Evolutionary conservation across 2,329 filamentous ascomycete species (phyloP).

Genomic region (Ilyonectria robusta): DNA sequence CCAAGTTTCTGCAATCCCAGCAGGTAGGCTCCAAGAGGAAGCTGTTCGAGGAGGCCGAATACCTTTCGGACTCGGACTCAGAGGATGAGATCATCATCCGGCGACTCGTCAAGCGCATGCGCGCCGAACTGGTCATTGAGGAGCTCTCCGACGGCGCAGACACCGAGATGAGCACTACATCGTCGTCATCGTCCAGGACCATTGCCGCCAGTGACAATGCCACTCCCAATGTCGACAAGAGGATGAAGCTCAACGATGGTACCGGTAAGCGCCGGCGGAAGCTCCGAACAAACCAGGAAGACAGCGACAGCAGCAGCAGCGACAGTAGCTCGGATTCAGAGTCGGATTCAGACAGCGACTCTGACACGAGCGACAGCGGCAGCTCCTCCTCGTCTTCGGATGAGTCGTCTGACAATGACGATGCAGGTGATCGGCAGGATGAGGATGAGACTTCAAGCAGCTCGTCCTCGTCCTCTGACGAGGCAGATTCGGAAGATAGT

Average conservation of each 20-base stretch:
- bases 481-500: slow-evolving; percentile 52
- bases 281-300: slow-evolving; percentile 62
- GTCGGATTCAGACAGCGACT: slow-evolving; percentile 53
- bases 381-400: slow-evolving; percentile 55
- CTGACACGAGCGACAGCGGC: slow-evolving; percentile 54
- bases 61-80: slow-evolving; percentile 61
- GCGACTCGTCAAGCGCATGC: slow-evolving; percentile 74
- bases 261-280: slow-evolving; percentile 67
- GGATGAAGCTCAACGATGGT: slow-evolving; percentile 61
- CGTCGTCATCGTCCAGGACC: slow-evolving; percentile 50
- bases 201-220: slow-evolving; percentile 47
- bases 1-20: slow-evolving; percentile 59
- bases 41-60: slow-evolving; percentile 67
- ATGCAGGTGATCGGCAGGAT: slow-evolving; percentile 50
- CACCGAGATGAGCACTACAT: slow-evolving; percentile 51
- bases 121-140: slow-evolving; percentile 70
- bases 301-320: slow-evolving; percentile 55
- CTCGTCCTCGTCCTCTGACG: slow-evolving; percentile 56
- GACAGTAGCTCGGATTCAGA: slow-evolving; percentile 45
- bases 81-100: slow-evolving; percentile 66
- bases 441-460: slow-evolving; percentile 56
- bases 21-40: slow-evolving; percentile 61
- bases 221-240: slow-evolving; percentile 54
- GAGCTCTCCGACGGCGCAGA: slow-evolving; percentile 67
- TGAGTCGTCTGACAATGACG: slow-evolving; percentile 50